Conservation (phyloP, 2,329 filamentous ascomycete genomes). For the Calonectria fujianensis region DNA sequence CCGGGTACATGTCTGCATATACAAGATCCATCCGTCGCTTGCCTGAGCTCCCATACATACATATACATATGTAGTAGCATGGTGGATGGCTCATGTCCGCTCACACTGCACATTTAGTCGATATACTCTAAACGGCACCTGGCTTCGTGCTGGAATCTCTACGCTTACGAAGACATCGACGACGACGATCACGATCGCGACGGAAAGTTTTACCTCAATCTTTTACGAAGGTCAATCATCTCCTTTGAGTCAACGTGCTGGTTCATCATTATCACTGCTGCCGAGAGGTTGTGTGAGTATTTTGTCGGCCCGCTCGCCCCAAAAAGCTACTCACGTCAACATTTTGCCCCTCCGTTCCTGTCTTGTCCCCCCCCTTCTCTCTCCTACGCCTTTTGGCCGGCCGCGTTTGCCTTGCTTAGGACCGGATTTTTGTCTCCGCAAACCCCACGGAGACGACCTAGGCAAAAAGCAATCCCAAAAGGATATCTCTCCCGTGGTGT, state of each 20-base stretch:
- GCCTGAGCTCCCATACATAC: conserved; percentile 51
- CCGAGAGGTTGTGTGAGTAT: conserved; percentile 30
- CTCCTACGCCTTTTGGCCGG: conserved; percentile 21
- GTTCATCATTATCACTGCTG: conserved; percentile 9
- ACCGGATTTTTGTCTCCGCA: conserved; percentile 46
- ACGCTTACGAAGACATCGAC: conserved; percentile 4
- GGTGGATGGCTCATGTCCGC: conserved; percentile 51
- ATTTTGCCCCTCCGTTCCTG: conserved; percentile 32
- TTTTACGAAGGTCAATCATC: conserved; percentile 7
- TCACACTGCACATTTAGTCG: conserved; percentile 47
- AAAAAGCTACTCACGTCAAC: conserved; percentile 26
- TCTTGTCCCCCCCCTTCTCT: conserved; percentile 7
- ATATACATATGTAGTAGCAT: conserved; percentile 49
- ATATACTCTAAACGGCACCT: conserved; percentile 52
- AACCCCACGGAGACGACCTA: conserved; percentile 51
- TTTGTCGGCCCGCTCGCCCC: conserved; percentile 29
- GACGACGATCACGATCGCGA: conserved; percentile 10
- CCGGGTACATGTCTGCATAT: conserved; percentile 53
- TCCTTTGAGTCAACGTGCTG: conserved; percentile 22
- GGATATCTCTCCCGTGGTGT: conserved; percentile 47
- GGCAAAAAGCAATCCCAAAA: conserved; percentile 50
- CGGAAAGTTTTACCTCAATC: background rate
- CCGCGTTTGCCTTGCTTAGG: conserved; percentile 33
- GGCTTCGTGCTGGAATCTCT: conserved; percentile 51
- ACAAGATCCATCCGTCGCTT: conserved; percentile 49